phyloP scores from a whole-genome alignment of 1,284 basidiomycete species.

The Apiotrichum siamense region DNA sequence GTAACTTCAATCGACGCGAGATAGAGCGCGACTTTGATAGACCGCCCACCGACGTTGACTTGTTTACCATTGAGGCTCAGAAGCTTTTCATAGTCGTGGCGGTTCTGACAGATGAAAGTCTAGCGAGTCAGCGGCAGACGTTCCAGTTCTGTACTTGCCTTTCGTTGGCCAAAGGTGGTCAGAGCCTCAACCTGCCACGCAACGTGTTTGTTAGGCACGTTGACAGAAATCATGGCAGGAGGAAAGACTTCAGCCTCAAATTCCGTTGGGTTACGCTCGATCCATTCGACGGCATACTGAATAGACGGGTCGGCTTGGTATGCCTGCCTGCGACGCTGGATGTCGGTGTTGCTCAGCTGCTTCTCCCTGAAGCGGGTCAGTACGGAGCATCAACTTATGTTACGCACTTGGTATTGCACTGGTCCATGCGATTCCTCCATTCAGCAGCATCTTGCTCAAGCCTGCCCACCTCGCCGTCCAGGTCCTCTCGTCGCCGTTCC shows the following conservation, averaged over 20 bases:
- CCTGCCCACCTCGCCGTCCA: too few relatives aligned
- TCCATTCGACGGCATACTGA: constrained; percentile 65
- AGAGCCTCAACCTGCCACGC: constrained; percentile 71
- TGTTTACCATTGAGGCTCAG: constrained; percentile 61
- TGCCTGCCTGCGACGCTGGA: constrained; percentile 43
- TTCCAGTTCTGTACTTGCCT: constrained; percentile 53
- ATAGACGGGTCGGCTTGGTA: constrained; percentile 56
- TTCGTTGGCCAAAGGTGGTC: constrained; percentile 58
- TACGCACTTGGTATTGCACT: constrained; percentile 1
- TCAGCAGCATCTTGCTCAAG: too few relatives aligned
- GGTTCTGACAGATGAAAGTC: constrained; percentile 80
- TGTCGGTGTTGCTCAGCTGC: constrained; percentile 57
- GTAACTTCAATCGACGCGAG: constrained; percentile 27
- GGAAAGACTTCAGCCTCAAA: constrained; percentile 81
- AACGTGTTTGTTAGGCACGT: constrained; percentile 60
- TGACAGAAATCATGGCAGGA: constrained; percentile 69
- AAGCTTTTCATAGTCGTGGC: constrained; percentile 71
- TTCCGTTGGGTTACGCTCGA: constrained; percentile 59
- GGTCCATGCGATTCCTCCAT: too few relatives aligned
- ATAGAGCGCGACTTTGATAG: constrained; percentile 19
- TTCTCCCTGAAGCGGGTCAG: constrained; percentile 52
- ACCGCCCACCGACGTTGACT: constrained; percentile 1
- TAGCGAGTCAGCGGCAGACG: constrained; percentile 41
- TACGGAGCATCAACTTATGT: neutral
- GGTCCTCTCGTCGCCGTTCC: too few relatives aligned